Conservation (phyloP, 148 eudicot species). For the Camellia japonica region DNA sequence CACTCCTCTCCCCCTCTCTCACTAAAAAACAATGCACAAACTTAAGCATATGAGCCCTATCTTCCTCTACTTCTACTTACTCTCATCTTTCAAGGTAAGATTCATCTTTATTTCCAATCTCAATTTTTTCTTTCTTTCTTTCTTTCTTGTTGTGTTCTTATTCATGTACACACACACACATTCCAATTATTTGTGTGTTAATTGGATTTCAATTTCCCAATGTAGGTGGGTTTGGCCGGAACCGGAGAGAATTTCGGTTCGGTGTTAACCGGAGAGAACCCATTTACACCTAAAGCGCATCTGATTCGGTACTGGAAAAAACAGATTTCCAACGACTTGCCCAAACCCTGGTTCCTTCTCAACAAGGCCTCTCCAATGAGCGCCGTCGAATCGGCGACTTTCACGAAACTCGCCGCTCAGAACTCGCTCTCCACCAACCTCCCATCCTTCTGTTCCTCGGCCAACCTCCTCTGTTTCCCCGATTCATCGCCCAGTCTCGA, state of each 20-base stretch:
- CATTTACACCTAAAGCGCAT: conserved; percentile 64
- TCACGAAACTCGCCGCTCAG: conserved; percentile 56
- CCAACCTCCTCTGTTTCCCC: conserved; percentile 64
- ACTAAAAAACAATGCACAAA: conserved; percentile 12
- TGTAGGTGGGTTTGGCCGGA: conserved; percentile 28
- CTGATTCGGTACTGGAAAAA: conserved; percentile 78
- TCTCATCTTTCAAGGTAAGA: conserved; percentile 46
- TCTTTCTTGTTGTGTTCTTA: neutral
- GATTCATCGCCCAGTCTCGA: conserved; percentile 38
- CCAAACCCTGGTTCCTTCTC: conserved; percentile 59
- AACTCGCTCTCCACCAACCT: conserved; percentile 54
- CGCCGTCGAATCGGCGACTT: conserved; percentile 51
- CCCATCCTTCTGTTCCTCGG: conserved; percentile 57
- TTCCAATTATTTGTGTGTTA: neutral
- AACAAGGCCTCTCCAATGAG: conserved; percentile 64
- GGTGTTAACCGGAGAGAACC: conserved; percentile 33
- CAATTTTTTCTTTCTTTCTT: neutral
- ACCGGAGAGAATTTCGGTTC: neutral
- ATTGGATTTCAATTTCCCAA: neutral
- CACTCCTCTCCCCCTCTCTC: conserved; percentile 13
- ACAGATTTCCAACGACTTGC: conserved; percentile 59
- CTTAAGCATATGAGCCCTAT: conserved; percentile 26
- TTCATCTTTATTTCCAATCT: neutral
- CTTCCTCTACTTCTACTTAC: conserved; percentile 31
- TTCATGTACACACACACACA: neutral